phyloP scores from a whole-genome alignment of 495 filamentous ascomycete species.

The Lepidopterella palustris region DNA sequence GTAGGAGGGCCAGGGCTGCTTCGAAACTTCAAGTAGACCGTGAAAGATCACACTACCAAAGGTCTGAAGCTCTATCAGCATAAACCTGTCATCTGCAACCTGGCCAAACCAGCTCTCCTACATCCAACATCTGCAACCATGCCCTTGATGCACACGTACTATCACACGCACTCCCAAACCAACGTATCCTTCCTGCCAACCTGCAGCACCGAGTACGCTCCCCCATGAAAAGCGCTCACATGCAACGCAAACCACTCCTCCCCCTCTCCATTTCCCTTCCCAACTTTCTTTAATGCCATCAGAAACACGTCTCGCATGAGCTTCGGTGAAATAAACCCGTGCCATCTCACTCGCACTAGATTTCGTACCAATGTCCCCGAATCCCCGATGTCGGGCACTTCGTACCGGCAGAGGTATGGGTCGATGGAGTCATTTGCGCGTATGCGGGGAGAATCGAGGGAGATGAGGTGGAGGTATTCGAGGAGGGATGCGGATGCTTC shows the following conservation, averaged over 20 bases:
- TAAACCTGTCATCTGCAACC: background rate
- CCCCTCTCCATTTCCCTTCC: constrained; percentile 2
- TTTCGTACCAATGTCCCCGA: background rate
- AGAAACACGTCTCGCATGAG: constrained; percentile 31
- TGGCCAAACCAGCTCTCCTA: background rate
- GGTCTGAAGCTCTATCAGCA: no score
- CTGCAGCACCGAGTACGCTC: constrained; percentile 21
- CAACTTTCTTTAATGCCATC: constrained; percentile 20
- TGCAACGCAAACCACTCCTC: constrained; percentile 33
- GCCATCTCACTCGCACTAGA: constrained; percentile 32
- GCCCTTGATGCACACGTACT: background rate
- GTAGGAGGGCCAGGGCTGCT: no score
- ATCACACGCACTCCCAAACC: constrained; percentile 21
- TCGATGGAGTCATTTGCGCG: constrained; percentile 62
- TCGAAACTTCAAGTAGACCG: no score
- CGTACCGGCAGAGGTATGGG: constrained; percentile 74
- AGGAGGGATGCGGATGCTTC: constrained; percentile 41
- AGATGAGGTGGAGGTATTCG: constrained; percentile 78
- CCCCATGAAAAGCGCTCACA: constrained; percentile 28
- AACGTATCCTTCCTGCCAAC: constrained; percentile 19
- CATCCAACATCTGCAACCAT: no score
- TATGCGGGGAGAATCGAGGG: constrained; percentile 67
- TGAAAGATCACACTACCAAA: no score
- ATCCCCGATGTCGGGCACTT: constrained; percentile 45
- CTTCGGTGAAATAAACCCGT: constrained; percentile 31